Percentiles rank a stretch among this genome's conserved stretches.
Conservation (phyloP, 768 basidiomycete genomes). For the Tulasnella sp. region DNA sequence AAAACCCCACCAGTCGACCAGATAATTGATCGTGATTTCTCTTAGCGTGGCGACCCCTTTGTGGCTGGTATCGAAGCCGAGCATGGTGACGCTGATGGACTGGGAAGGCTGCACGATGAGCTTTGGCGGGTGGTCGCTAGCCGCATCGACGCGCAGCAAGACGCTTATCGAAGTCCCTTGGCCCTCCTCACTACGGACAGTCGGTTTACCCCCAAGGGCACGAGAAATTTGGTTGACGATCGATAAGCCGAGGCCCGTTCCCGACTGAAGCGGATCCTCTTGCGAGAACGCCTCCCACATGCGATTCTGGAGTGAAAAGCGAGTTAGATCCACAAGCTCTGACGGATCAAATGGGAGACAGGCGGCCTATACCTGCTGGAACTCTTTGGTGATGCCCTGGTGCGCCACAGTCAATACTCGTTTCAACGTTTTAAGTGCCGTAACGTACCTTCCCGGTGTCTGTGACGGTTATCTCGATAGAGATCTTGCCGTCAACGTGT, state of each 20-base stretch:
- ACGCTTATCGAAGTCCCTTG: constrained; percentile 88
- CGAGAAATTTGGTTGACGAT: constrained; percentile 90
- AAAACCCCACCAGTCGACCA: constrained; percentile 73
- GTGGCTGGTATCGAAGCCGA: constrained; percentile 60
- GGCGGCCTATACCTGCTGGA: constrained; percentile 58
- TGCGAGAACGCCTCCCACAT: constrained; percentile 96
- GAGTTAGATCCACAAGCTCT: not conserved
- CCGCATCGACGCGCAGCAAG: constrained; percentile 61
- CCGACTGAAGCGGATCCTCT: constrained; percentile 88
- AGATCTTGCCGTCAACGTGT: constrained; percentile 48
- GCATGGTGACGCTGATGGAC: constrained; percentile 51
- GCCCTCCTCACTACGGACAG: constrained; percentile 87
- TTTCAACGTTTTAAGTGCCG: constrained; percentile 3
- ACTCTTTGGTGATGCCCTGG: constrained; percentile 85
- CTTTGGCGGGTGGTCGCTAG: constrained; percentile 41
- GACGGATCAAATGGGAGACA: not conserved
- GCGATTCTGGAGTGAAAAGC: constrained; percentile 54
- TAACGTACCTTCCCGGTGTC: constrained; percentile 76
- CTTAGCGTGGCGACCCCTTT: constrained; percentile 61
- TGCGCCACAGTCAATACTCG: not conserved
- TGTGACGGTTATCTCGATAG: constrained; percentile 72
- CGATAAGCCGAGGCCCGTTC: constrained; percentile 88
- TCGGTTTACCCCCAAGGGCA: constrained; percentile 83
- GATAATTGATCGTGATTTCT: constrained; percentile 54
- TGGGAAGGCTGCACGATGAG: constrained; percentile 35